phyloP scores from a whole-genome alignment of 2,329 filamentous ascomycete species.

The Penicillium sp. region DNA sequence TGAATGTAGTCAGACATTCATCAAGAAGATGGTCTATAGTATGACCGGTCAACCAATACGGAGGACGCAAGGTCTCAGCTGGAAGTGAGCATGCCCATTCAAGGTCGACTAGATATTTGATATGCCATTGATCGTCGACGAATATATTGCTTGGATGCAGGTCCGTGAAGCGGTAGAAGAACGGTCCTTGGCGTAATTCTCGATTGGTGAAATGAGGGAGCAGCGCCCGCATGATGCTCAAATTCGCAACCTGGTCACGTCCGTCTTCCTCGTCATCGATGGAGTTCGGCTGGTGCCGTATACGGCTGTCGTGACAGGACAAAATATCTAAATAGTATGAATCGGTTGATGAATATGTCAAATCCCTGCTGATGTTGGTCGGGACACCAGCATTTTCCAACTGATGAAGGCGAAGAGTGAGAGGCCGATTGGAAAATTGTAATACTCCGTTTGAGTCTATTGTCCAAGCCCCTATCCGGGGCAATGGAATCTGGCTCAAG shows the following conservation, averaged over 20 bases:
- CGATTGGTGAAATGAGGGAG: conserved; percentile 27
- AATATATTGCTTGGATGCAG: conserved; percentile 40
- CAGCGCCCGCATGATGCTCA: conserved; percentile 30
- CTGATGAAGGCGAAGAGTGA: conserved; percentile 31
- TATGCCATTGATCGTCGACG: conserved; percentile 31
- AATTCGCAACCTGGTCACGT: conserved; percentile 28
- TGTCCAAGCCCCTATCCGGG: conserved; percentile 35
- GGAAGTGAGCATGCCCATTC: conserved; percentile 29
- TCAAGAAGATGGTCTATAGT: conserved; percentile 11
- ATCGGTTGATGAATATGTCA: conserved; percentile 33
- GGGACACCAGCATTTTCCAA: conserved; percentile 36
- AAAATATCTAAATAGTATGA: conserved; percentile 32
- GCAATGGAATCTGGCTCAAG: conserved; percentile 22
- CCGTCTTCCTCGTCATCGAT: conserved; percentile 30
- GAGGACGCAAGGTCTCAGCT: conserved; percentile 22
- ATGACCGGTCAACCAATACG: conserved; percentile 25
- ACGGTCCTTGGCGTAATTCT: conserved; percentile 36
- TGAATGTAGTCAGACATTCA: conserved; percentile 12
- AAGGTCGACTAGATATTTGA: conserved; percentile 28
- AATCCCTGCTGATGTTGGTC: conserved; percentile 30
- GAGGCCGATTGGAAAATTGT: conserved; percentile 36
- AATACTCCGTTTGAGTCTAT: conserved; percentile 30
- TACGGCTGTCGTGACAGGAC: conserved; percentile 21
- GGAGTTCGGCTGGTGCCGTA: conserved; percentile 33
- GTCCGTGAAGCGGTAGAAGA: conserved; percentile 36